Evolutionary conservation across 1,284 basidiomycete genomes (phyloP).

Genomic region (Peniophora sp.): DNA sequence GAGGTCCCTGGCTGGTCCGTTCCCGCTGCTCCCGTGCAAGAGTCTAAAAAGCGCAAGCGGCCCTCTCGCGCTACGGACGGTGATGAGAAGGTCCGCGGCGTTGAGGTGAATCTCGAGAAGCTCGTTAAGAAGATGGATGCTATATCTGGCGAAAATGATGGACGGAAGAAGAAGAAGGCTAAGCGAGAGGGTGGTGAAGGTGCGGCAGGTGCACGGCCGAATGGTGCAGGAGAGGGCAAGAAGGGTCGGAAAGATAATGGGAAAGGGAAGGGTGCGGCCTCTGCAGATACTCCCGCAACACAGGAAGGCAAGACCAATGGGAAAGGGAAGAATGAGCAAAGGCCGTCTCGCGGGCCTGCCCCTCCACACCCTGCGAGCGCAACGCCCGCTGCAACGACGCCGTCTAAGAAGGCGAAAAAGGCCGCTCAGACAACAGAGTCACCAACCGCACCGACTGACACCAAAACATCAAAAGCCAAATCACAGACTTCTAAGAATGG

Average conservation of each 20-base stretch:
- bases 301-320: conserved; percentile 11
- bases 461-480: conserved; percentile 3
- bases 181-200: conserved; percentile 1
- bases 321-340: conserved; percentile 5
- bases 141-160: conserved; percentile 3
- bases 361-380: neutral
- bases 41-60: conserved; percentile 65
- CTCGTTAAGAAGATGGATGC: conserved; percentile 57
- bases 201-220: neutral
- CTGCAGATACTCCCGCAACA: neutral
- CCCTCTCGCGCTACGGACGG: conserved; percentile 24
- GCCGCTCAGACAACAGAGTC: neutral
- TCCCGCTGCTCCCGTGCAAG: conserved; percentile 33
- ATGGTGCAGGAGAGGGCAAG: neutral
- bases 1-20: conserved; percentile 70
- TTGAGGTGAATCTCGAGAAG: conserved; percentile 71
- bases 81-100: conserved; percentile 34
- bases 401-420: conserved; percentile 10
- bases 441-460: neutral
- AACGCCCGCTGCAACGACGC: conserved; percentile 6
- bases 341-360: conserved; percentile 4
- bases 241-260: neutral
- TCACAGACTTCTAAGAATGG: neutral
- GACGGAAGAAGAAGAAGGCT: conserved; percentile 12
- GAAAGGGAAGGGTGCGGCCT: neutral